These are phyloP conservation scores for Fraxinus angustifolia DNA, from an alignment of 305 asterid species.

Conservation along the genomic window DNA sequence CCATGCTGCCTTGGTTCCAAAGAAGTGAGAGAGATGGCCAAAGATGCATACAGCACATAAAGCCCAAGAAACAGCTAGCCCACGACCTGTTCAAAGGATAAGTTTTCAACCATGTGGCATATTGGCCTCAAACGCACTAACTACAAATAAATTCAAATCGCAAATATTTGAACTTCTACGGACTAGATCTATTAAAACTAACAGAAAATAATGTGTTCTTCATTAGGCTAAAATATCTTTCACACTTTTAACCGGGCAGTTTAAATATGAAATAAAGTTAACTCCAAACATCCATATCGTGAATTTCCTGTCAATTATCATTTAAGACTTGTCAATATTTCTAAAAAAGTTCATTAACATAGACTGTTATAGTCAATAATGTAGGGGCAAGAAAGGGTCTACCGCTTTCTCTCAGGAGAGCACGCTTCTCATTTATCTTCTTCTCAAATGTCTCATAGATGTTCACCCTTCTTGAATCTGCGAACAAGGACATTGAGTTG, in stretches of 20 bases:
- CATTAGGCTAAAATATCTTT: neutral
- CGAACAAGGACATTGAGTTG: constrained; percentile 32
- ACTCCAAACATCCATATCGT: neutral
- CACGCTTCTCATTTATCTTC: constrained; percentile 80
- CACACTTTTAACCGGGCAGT: neutral
- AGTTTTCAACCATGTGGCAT: constrained; percentile 18
- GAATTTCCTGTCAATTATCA: neutral
- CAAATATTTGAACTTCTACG: constrained; percentile 9
- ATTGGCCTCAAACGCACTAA: constrained; percentile 14
- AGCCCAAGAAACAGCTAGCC: constrained; percentile 92
- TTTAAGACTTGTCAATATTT: neutral
- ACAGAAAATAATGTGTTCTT: neutral
- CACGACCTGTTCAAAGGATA: constrained; percentile 68
- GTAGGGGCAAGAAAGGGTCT: constrained; percentile 21
- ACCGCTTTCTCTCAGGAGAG: constrained; percentile 82
- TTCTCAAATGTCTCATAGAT: constrained; percentile 75
- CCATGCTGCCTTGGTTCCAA: constrained; percentile 94
- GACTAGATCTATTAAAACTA: neutral
- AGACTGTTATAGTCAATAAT: neutral
- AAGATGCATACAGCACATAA: constrained; percentile 85
- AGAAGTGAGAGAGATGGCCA: constrained; percentile 87
- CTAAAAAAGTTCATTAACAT: constrained; percentile 4
- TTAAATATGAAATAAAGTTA: neutral
- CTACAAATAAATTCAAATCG: constrained; percentile 3
- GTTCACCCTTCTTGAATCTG: constrained; percentile 76